Conservation (phyloP, 805 yeast species). For the Candida corydali region DNA sequence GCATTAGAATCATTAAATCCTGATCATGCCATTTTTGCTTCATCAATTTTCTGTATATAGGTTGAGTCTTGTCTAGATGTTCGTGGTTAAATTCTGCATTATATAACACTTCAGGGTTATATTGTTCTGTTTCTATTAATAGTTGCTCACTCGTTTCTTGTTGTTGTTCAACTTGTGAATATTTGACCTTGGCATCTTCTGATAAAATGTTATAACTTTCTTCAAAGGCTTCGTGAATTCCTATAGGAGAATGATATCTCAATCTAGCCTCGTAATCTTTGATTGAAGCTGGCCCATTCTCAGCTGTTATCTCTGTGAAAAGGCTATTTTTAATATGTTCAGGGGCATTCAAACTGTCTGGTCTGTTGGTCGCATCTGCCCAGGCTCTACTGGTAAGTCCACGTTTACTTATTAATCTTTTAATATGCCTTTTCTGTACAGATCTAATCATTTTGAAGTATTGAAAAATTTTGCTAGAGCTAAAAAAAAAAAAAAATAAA, state of each 20-base stretch:
- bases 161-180: conserved; percentile 27
- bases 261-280: conserved; percentile 37
- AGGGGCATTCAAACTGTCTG: conserved; percentile 22
- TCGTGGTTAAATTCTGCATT: conserved; percentile 47
- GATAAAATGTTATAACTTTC: conserved; percentile 59
- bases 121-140: conserved; percentile 58
- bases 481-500: conserved; percentile 4
- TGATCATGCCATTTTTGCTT: conserved; percentile 68
- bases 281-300: conserved; percentile 51
- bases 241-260: conserved; percentile 64
- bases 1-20: conserved; percentile 79
- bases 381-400: conserved; percentile 16
- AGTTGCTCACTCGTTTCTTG: conserved; percentile 22
- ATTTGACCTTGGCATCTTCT: conserved; percentile 40
- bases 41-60: conserved; percentile 73
- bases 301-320: conserved; percentile 19
- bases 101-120: conserved; percentile 83
- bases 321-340: conserved; percentile 19
- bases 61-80: conserved; percentile 64
- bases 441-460: not conserved
- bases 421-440: not conserved
- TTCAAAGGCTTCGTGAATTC: conserved; percentile 69
- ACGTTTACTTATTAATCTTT: not conserved
- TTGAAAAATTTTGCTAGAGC: conserved; percentile 5
- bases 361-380: conserved; percentile 29